Percentiles rank a stretch among this genome's conserved stretches.
These are phyloP conservation scores for Ammopiptanthus mongolicus DNA, from an alignment of 306 rosid species.

Conservation along the genomic window DNA sequence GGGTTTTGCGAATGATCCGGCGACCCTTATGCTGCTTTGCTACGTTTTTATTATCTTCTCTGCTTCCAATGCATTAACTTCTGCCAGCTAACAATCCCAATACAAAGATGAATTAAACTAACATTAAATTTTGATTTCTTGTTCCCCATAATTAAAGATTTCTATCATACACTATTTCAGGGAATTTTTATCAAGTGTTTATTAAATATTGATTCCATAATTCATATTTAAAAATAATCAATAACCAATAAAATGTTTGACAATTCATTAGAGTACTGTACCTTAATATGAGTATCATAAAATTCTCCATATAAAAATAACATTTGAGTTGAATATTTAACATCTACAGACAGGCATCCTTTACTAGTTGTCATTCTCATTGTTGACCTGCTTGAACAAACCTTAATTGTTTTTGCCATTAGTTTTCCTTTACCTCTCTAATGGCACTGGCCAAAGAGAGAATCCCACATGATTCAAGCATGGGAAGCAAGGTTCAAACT, in stretches of 20 bases:
- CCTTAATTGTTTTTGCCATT: background rate
- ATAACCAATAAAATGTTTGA: too few relatives aligned
- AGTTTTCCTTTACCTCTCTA: background rate
- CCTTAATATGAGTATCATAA: too few relatives aligned
- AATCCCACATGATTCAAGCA: conserved; percentile 32
- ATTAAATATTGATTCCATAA: too few relatives aligned
- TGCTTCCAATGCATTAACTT: conserved; percentile 23
- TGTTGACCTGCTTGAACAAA: conserved; percentile 14
- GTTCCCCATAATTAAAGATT: conserved; percentile 8
- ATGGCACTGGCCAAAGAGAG: conserved; percentile 55
- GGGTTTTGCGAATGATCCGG: conserved; percentile 58
- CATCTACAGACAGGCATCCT: conserved; percentile 50
- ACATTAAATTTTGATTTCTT: conserved; percentile 20
- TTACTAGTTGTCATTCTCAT: conserved; percentile 17
- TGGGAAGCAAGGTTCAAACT: conserved; percentile 24
- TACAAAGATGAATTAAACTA: conserved; percentile 15
- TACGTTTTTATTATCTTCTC: conserved; percentile 1
- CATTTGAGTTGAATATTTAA: conserved; percentile 11
- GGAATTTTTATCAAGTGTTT: too few relatives aligned
- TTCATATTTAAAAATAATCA: too few relatives aligned
- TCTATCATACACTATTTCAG: conserved; percentile 15
- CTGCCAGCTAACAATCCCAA: conserved; percentile 86
- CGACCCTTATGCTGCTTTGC: conserved; percentile 54
- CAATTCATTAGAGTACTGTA: too few relatives aligned
- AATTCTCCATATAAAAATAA: background rate